Base-by-base conservation (phyloP, 2,329 filamentous ascomycete genomes). In the Thermomyces lanuginosus region DNA sequence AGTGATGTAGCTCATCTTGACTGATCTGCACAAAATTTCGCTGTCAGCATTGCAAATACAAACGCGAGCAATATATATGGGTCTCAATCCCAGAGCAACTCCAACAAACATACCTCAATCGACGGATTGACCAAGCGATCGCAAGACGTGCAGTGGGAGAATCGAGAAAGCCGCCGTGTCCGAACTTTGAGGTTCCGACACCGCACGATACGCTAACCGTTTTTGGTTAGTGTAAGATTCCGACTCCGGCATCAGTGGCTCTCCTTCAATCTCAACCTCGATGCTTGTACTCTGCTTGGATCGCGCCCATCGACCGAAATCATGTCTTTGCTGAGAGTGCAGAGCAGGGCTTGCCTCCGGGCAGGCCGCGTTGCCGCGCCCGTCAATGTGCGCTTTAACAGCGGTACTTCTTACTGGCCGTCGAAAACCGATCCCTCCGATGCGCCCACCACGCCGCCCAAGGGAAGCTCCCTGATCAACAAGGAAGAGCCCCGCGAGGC, bases 1-100 rank as follows among this genome's bases (percentile, higher is more conserved):
- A 53, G 75, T 72, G 53, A 91, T 69, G 72, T 75, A 89, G 70
- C 82, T 92, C 84, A 92, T 93, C 62, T 64, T 81, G 69, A 56
- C 45, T 37, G 39, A 40, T 42, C 46, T 51, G 26, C 14, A 29
- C 11, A 46, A 39, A 36, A 37, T 33, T 34, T 40, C 38, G 42
- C 44, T 39, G 32, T 22, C 31, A 31, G 14, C 16, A 24, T 26
- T 28, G 8, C 26, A 18, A 23, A 27, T 19, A 21, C 22, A 8
- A 13, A 33, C 20, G 15, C 14, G 8, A 20, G 19, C 5, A 28
- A 27, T 8, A 11, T 13, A n/a, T n/a, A n/a, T n/a, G n/a, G n/a
- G n/a, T n/a, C n/a, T n/a, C n/a, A n/a, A n/a, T n/a, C n/a, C n/a
- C n/a, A n/a, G n/a, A n/a, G n/a, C n/a, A 19, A 21, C 16, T n/a